Conservation (phyloP, 208 protist genomes). For the Leishmania major region DNA sequence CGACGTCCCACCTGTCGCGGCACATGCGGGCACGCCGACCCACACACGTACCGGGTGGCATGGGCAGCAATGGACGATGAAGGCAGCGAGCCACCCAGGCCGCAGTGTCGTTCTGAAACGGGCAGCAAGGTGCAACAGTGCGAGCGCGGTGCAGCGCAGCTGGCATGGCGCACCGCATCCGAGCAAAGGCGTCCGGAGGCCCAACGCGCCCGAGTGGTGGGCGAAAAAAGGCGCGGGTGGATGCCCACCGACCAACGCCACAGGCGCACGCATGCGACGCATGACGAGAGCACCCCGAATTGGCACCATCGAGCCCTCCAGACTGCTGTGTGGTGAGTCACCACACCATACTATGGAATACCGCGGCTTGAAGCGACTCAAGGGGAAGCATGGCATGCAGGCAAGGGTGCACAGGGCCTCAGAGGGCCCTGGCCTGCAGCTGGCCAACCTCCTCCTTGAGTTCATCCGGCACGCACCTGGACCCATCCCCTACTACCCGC, state of each 20-base stretch:
- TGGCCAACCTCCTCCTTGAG: not conserved
- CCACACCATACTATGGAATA: not conserved
- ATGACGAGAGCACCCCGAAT: not conserved
- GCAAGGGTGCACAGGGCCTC: not conserved
- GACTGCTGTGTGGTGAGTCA: not conserved
- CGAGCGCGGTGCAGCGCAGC: not conserved
- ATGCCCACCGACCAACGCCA: not conserved
- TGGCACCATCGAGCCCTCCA: not conserved
- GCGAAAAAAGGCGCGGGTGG: not conserved
- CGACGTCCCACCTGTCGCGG: not conserved
- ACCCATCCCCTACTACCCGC: not conserved
- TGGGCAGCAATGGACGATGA: not conserved
- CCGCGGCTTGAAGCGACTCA: not conserved
- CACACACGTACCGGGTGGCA: not conserved
- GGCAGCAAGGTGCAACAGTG: not conserved
- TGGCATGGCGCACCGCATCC: not conserved
- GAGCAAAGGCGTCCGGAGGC: not conserved
- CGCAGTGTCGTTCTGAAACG: not conserved
- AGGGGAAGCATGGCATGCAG: not conserved
- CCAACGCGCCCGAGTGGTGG: not conserved
- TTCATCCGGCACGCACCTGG: not conserved
- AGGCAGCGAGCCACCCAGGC: not conserved
- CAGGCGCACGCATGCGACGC: not conserved
- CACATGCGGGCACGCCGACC: not conserved
- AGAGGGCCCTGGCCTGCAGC: not conserved